Evolutionary conservation across 768 basidiomycete species (phyloP).

Genomic region (Boletus edulis): DNA sequence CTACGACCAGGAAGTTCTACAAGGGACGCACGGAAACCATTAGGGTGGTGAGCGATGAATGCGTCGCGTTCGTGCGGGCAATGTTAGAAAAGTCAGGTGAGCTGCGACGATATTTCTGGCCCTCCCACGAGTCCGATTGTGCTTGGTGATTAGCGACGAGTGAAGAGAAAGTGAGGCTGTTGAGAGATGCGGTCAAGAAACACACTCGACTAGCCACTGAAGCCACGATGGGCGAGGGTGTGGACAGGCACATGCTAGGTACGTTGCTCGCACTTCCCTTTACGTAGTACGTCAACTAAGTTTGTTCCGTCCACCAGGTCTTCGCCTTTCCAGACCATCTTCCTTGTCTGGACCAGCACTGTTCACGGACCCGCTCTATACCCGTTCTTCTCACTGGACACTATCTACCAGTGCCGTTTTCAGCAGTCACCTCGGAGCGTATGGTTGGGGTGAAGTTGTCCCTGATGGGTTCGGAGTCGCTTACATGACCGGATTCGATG

Average conservation of each 20-base stretch:
- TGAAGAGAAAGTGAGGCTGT: slow-evolving; percentile 49
- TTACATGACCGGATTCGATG: slow-evolving; percentile 88
- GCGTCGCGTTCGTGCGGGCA: slow-evolving; percentile 70
- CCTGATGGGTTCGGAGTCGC: slow-evolving; percentile 93
- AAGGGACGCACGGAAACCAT: slow-evolving; percentile 96
- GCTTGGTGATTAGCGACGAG: slow-evolving; percentile 16
- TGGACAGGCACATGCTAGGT: slow-evolving; percentile 90
- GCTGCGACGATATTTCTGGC: neutral
- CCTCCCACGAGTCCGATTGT: neutral
- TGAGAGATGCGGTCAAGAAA: slow-evolving; percentile 58
- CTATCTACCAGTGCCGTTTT: slow-evolving; percentile 89
- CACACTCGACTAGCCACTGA: slow-evolving; percentile 66
- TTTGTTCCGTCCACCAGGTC: slow-evolving; percentile 40
- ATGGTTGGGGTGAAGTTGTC: slow-evolving; percentile 97
- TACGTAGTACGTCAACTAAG: neutral
- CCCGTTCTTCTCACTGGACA: slow-evolving; percentile 77
- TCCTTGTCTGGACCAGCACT: slow-evolving; percentile 67
- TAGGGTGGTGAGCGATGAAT: slow-evolving; percentile 73
- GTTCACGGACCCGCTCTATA: slow-evolving; percentile 73
- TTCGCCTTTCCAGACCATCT: slow-evolving; percentile 63
- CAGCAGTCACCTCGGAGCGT: slow-evolving; percentile 78
- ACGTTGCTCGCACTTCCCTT: slow-evolving; percentile 15
- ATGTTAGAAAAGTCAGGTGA: slow-evolving; percentile 57
- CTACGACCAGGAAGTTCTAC: slow-evolving; percentile 82
- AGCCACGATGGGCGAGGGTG: slow-evolving; percentile 66